phyloP scores from a whole-genome alignment of 23 red algal genomes.

The Cyanidiococcus yangmingshanensis region DNA sequence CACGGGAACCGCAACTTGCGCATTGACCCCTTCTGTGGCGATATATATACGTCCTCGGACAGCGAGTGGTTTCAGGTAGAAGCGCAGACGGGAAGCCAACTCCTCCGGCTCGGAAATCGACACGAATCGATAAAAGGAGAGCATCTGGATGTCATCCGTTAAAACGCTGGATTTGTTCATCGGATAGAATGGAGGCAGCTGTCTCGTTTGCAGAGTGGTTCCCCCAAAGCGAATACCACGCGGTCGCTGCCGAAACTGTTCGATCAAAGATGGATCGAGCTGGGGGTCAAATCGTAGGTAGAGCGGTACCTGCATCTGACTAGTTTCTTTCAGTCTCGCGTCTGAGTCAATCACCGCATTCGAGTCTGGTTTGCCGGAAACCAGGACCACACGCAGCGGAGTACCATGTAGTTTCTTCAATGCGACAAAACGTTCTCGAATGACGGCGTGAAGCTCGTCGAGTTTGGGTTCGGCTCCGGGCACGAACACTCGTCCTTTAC shows the following conservation, averaged over 20 bases:
- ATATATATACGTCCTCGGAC: constrained; percentile 68
- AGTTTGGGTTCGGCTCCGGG: constrained; percentile 6
- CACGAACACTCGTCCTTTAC: neutral
- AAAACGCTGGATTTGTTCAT: neutral
- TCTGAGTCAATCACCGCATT: neutral
- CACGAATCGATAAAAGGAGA: constrained; percentile 38
- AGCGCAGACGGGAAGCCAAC: constrained; percentile 15
- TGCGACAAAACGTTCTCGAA: neutral
- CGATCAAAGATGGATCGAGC: neutral
- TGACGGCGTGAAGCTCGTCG: neutral
- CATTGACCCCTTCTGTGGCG: constrained; percentile 66
- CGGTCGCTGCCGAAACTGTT: constrained; percentile 2
- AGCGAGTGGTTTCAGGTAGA: constrained; percentile 37
- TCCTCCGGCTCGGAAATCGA: constrained; percentile 4
- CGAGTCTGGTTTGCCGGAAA: neutral
- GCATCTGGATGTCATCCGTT: neutral
- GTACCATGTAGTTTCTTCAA: neutral
- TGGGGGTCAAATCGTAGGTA: constrained; percentile 9
- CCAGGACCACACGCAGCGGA: neutral
- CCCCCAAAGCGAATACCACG: neutral
- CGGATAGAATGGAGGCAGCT: constrained; percentile 9
- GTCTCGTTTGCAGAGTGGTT: neutral
- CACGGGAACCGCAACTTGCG: constrained; percentile 53
- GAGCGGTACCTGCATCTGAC: neutral
- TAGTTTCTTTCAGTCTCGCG: neutral